Percentiles rank a stretch among this genome's conserved stretches.
Conservation (phyloP, 176 grass and related monocot species). For the Chrysopogon serrulatus region DNA sequence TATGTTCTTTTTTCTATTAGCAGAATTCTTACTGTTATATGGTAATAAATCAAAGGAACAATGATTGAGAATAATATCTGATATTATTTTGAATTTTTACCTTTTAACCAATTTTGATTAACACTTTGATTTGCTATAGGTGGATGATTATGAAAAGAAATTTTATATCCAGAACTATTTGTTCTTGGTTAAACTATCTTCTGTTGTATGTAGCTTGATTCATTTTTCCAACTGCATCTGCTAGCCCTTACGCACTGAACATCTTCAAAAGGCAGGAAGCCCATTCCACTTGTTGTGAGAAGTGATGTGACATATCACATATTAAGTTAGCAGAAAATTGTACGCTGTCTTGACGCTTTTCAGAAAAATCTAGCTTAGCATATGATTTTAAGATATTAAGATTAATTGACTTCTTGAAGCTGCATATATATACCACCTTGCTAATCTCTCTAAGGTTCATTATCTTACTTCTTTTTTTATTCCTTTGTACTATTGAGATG, state of each 20-base stretch:
- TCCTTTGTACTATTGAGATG: constrained; percentile 3
- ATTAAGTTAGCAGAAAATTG: neutral
- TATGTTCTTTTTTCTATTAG: neutral
- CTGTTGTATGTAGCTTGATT: neutral
- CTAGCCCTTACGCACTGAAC: neutral
- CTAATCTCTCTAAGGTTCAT: neutral
- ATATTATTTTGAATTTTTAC: neutral
- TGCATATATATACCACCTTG: neutral
- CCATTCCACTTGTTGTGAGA: neutral
- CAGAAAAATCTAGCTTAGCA: neutral
- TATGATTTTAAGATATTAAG: neutral
- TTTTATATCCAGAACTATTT: neutral
- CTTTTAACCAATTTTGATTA: neutral
- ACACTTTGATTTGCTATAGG: neutral
- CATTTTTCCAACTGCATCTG: neutral
- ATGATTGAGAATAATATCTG: neutral
- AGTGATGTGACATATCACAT: neutral
- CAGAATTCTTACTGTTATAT: neutral
- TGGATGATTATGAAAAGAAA: neutral
- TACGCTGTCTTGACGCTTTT: neutral
- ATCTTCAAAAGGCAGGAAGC: neutral
- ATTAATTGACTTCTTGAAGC: neutral
- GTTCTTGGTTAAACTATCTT: constrained; percentile 5
- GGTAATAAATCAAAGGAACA: neutral
- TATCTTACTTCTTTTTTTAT: neutral